Evolutionary conservation across 345 rosid species (phyloP).

Genomic region (Rhodamnia rubescens): DNA sequence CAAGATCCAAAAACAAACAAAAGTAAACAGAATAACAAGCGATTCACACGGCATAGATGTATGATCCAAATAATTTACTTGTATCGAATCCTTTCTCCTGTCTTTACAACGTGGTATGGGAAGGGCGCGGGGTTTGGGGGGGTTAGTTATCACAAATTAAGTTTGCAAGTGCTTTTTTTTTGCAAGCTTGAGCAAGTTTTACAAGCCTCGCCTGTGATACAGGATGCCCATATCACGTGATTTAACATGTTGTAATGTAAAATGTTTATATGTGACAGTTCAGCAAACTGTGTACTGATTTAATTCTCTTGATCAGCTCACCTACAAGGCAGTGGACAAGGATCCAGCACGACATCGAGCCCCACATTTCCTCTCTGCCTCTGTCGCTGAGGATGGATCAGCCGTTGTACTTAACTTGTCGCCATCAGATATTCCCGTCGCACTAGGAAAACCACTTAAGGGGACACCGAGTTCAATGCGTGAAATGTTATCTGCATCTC

Average conservation of each 20-base stretch:
- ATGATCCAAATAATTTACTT: background rate
- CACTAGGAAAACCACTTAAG: conserved; percentile 32
- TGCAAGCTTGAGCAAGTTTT: background rate
- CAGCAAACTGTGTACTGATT: background rate
- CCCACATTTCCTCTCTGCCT: conserved; percentile 60
- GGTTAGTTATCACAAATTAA: background rate
- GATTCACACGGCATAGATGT: background rate
- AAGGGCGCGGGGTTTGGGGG: no score
- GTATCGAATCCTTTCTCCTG: background rate
- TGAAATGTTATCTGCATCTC: background rate
- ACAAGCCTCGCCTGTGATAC: background rate
- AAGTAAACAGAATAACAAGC: background rate
- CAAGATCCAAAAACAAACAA: background rate
- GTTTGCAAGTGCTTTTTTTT: background rate
- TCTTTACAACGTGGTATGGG: background rate
- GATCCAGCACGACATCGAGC: conserved; percentile 49
- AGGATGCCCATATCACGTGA: background rate
- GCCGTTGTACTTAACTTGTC: conserved; percentile 37
- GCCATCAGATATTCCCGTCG: conserved; percentile 24
- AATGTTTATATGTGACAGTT: background rate
- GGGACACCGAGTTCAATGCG: conserved; percentile 25
- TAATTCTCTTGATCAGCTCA: conserved; percentile 34
- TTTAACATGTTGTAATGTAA: background rate
- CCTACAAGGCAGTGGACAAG: conserved; percentile 61
- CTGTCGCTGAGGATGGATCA: conserved; percentile 39